These are phyloP conservation scores for Leptographium lundbergii DNA, from an alignment of 2,329 filamentous ascomycete genomes.

Conservation along the genomic window DNA sequence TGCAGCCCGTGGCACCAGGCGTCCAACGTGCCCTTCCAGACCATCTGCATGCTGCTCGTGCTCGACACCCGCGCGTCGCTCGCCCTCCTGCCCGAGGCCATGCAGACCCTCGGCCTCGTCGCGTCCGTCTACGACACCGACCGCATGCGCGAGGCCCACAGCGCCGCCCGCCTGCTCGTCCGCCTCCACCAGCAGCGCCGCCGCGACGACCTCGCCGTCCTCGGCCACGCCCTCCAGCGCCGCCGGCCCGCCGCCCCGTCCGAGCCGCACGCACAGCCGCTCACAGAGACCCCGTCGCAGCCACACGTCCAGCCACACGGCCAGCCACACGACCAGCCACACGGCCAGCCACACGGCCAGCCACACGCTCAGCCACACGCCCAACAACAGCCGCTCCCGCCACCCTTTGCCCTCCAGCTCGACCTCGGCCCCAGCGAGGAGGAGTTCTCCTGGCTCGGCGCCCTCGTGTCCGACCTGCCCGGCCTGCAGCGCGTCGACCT, in stretches of 20 bases:
- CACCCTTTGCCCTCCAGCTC: not conserved
- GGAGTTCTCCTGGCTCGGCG: conserved; percentile 29
- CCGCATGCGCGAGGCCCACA: conserved; percentile 38
- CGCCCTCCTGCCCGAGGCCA: conserved; percentile 33
- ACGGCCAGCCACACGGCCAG: not conserved
- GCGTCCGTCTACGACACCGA: conserved; percentile 30
- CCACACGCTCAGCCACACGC: not conserved
- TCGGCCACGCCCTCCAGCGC: conserved; percentile 22
- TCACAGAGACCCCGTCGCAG: not conserved
- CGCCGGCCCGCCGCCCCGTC: too few relatives aligned
- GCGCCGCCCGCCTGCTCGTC: conserved; percentile 40
- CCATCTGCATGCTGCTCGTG: conserved; percentile 40
- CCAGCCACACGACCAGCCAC: not conserved
- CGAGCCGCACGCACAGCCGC: not conserved
- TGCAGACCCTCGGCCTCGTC: conserved; percentile 31
- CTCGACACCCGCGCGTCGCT: conserved; percentile 39
- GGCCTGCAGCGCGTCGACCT: conserved; percentile 30
- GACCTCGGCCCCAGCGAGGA: conserved; percentile 14
- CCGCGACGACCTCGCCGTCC: conserved; percentile 25
- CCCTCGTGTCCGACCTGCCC: conserved; percentile 29
- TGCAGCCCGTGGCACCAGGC: conserved; percentile 45
- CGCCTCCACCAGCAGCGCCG: conserved; percentile 38
- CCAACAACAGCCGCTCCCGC: not conserved
- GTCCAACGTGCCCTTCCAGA: conserved; percentile 46
- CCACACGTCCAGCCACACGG: not conserved